Evolutionary conservation across 2,329 filamentous ascomycete species (phyloP), one percentile per base, ranked within the genome.

Genomic region (Neocucurbitaria cava): DNA sequence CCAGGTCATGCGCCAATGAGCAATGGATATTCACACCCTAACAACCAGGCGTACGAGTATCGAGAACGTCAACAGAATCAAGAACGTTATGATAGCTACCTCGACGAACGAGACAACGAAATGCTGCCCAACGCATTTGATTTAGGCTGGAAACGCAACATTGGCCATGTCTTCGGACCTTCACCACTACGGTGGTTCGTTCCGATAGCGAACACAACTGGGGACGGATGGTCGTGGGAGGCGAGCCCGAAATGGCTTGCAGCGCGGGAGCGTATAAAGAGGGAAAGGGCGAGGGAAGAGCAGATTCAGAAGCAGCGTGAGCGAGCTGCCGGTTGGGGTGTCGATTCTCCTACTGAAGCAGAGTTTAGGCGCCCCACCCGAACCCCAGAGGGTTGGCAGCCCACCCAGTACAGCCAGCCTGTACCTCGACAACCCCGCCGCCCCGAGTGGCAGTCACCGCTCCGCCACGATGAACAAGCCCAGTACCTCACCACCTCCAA

Each of bases 211-310:
- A 98, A 90, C 69, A 96, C 92, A 1, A 90, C 87, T 0, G 94
- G 94, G 30, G 91, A 99, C 73, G 95, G 95, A 20, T 99, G 94
- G 94, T 83, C 82, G 40, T 99, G 95, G 95, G 92, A 97, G 68
- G 85, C 93, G 0, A 96, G 87, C 69, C 83, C 85, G 1, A 86
- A 85, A 62, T 99, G 95, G 90, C 59, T 90, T 2, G 86, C 88
- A 31, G 89, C 88, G 3, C 82, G 88, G 39, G 87, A 92, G 5
- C 79, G 79, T 18, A 81, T 92, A 45, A 73, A 76, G 24, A 71
- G 70, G 36, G 73, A 78, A 41, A 69, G 74, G 26, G 70, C 75
- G 54, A 64, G 58, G 20, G 68, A 77, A 52, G 72, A 76, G 39
- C 61, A 70, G 40, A 79, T 83, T 45, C 88, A 91, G 70, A 81